Evolutionary conservation across 768 basidiomycete species (phyloP), one percentile per base, ranked within the genome.

Genomic region (Xanthoconium stramineum): DNA sequence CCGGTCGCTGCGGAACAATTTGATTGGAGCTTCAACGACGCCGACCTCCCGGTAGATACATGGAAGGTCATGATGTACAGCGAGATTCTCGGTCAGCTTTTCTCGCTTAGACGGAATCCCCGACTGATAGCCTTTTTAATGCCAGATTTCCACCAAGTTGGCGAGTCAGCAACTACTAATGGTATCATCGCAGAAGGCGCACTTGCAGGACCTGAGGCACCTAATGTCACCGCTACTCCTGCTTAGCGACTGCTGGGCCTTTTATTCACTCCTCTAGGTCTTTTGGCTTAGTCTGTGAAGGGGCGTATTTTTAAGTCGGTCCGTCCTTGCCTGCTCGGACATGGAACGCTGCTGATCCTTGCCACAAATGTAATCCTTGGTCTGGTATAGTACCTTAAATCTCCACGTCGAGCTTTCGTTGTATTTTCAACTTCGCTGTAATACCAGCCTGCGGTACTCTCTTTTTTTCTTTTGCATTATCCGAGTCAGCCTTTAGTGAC

Each of bases 61-160:
- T 99, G 97, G 97, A 98, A 98, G 76, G 96, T 97, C 69, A 99
- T 99, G 97, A 99, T 99, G 96, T 98, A 98, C 78, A 90, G 88
- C 65, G 96, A 99, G 75, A 98, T 98, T 61, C 79, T 98, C 13
- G 94, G 94, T 94, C 66, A 59, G 87, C 74, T 17, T 48, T 24
- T 29, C 47, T 24, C 10, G n/a, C 35, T 12, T 6, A 19, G 12
- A 45, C 19, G 20, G 14, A 36, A 15, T 46, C 37, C n/a, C 52
- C 17, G 24, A 38, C 37, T 60, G 20, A 57, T 24, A 8, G 12
- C 32, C 15, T 19, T 44, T n/a, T 10, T 28, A 14, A 40, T 43
- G 37, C 40, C 53, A 91, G 89, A 91, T 66, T 91, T 91, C 80
- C 89, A 91, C 65, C 88, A 90, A 74, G 85, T 88, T 40, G 83